Base-by-base conservation (phyloP, 345 rosid genomes). In the Carallia pectinifolia region DNA sequence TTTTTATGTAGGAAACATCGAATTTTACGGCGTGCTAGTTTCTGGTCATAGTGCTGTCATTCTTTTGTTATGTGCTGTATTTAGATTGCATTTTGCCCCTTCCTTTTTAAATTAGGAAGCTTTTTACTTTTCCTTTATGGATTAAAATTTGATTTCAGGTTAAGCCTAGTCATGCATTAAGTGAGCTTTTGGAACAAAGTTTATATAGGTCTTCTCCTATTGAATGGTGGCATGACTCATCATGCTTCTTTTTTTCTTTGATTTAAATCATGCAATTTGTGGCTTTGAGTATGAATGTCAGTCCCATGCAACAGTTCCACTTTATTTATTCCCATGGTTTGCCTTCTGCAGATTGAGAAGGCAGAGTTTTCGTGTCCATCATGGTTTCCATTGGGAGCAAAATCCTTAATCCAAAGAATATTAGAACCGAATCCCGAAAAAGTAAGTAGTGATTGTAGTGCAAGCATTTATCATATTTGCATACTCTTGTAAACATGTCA, bases 361-460 rank as follows among this genome's bases (percentile, higher is more conserved):
- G 98, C 95, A 64, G 96, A 91, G 16, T 94, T 87, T 76, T 81
- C 95, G 64, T 90, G 92, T 72, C 97, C 98, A 47, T 81, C 96
- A 53, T 90, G 90, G 87, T 90, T 91, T 82, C 93, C 98, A 4
- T 81, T 91, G 67, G 97, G 88, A 55, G 96, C 96, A 44, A 94
- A 87, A 80, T 77, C 92, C 30, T 85, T 94, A 78, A 90, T 91
- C 82, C 82, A 79, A 37, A 86, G 87, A 68, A 91, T 94, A 71
- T 79, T 94, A 81, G 97, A 94, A 74, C 96, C 96, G 66, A 91
- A 90, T 80, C 90, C 97, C 58, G 91, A 81, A 85, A 88, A 86
- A 38, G 98, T 94, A 81, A 81, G 97, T 82, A 66, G 36, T 58
- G 65, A 52, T 19, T 48, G 23, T 55, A 19, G 61, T 27, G 29